A percentile compares a stretch with the other conserved stretches of the same genome.
Evolutionary conservation across 2,329 filamentous ascomycete species (phyloP).

Genomic region (Calonectria pseudoturangicola): DNA sequence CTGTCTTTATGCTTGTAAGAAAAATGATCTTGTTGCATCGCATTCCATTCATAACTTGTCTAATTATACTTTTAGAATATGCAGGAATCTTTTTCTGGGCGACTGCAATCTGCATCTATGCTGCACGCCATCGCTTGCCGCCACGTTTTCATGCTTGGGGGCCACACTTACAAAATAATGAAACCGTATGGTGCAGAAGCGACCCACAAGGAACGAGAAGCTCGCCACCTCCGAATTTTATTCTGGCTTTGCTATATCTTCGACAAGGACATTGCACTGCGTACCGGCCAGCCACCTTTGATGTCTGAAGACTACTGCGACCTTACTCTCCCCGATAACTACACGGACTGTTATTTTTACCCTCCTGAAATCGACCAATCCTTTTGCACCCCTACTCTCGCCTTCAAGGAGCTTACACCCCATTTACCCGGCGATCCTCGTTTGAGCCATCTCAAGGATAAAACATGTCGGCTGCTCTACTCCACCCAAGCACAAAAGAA

Average conservation of each 20-base stretch:
- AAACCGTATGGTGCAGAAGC: slow-evolving; percentile 34
- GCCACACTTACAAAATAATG: slow-evolving; percentile 57
- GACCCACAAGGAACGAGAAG: slow-evolving; percentile 49
- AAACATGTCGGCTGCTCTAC: slow-evolving; percentile 67
- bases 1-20: slow-evolving; percentile 67
- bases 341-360: slow-evolving; percentile 51
- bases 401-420: slow-evolving; percentile 44
- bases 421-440: slow-evolving; percentile 67
- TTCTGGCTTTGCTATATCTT: slow-evolving; percentile 73
- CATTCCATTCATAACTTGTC: not conserved
- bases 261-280: slow-evolving; percentile 73
- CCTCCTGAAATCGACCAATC: slow-evolving; percentile 32
- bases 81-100: slow-evolving; percentile 66
- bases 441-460: slow-evolving; percentile 70
- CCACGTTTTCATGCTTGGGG: slow-evolving; percentile 68
- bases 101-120: slow-evolving; percentile 65
- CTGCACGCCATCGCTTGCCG: slow-evolving; percentile 66
- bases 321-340: slow-evolving; percentile 60
- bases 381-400: not conserved
- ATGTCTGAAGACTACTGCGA: slow-evolving; percentile 46
- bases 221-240: slow-evolving; percentile 60
- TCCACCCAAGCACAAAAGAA: slow-evolving; percentile 68
- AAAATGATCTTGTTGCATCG: not conserved
- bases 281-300: slow-evolving; percentile 70
- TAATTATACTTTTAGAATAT: slow-evolving; percentile 58